These are phyloP conservation scores for Batrachochytrium dendrobatidis DNA, from an alignment of 371 early-diverging fungal genomes.

Conservation along the genomic window DNA sequence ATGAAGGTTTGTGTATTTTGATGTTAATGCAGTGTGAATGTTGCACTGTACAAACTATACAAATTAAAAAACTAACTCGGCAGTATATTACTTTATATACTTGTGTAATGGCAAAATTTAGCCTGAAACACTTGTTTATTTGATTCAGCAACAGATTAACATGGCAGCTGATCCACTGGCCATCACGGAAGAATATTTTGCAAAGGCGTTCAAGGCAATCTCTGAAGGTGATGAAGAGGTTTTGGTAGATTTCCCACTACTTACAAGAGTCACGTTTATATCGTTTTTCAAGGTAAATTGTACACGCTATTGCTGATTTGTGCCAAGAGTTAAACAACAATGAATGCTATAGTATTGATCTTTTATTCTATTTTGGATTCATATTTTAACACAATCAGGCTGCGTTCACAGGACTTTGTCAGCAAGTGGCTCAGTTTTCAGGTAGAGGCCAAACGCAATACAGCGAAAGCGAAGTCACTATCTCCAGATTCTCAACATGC, in stretches of 20 bases:
- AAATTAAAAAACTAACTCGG: too few relatives aligned
- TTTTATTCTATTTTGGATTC: not conserved
- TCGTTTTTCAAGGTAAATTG: conserved; percentile 3
- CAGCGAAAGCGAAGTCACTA: not conserved
- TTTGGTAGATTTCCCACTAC: not conserved
- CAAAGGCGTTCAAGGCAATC: not conserved
- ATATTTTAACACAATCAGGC: not conserved
- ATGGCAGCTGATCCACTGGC: not conserved
- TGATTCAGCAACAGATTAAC: not conserved
- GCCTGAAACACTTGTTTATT: not conserved
- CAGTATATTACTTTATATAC: too few relatives aligned
- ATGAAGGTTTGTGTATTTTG: too few relatives aligned
- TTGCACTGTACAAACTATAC: too few relatives aligned
- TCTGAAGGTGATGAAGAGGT: not conserved
- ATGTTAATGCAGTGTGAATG: too few relatives aligned
- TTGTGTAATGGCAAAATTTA: too few relatives aligned
- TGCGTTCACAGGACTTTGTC: not conserved
- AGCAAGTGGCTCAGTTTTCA: not conserved
- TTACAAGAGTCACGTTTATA: not conserved
- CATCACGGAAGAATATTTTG: not conserved
- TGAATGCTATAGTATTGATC: too few relatives aligned
- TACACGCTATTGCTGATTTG: conserved; percentile 1
- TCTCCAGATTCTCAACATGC: not conserved
- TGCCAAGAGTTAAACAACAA: too few relatives aligned
- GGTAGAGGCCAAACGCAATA: too few relatives aligned